Base-by-base conservation (phyloP, 176 grass and related monocot species). In the Oryza longistaminata region DNA sequence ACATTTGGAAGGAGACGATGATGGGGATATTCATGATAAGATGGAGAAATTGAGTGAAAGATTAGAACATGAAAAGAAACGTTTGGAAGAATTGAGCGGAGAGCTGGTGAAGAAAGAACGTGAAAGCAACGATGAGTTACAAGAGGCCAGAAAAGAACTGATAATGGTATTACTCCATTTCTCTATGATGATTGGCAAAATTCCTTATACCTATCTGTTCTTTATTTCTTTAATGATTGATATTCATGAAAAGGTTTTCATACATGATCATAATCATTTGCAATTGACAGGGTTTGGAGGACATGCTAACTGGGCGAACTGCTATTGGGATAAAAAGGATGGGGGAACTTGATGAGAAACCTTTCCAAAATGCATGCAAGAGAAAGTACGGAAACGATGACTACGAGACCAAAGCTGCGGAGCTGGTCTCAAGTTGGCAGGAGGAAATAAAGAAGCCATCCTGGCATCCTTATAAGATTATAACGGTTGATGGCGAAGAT, bases 371-470 rank as follows among this genome's bases (percentile, higher is more conserved):
- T 78, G 93, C 80, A 70, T 93, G 91, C 67, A 98, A 15, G 89
- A 90, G 66, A 52, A 88, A 84, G 70, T 93, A 81, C 21, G 68
- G 81, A 16, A 62, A 65, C 19, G 68, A 77, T 60, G 96, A 95
- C 72, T 85, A 85, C 6, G 83, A 93, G 24, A 19, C 62, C 0
- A 93, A 62, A 81, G 77, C 89, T 77, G 85, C 77, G 8, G 87
- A 93, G 76, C 74, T 98, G 39, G 79, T 77, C 44, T 68, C 87
- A 60, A 64, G 24, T 72, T 98, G 93, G 93, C 91, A 98, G 83
- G 96, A 95, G 55, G 96, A 95, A 85, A 71, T 98, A 70, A 98
- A 98, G 80, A 95, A 95, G 53, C 93, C 96, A 80, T 69, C 87
- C 16, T 98, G 96, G 96, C 91, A 98, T 90, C 96, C 96, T 37